Evolutionary conservation across 495 filamentous ascomycete species (phyloP).

Genomic region (Daldinia bambusicola): DNA sequence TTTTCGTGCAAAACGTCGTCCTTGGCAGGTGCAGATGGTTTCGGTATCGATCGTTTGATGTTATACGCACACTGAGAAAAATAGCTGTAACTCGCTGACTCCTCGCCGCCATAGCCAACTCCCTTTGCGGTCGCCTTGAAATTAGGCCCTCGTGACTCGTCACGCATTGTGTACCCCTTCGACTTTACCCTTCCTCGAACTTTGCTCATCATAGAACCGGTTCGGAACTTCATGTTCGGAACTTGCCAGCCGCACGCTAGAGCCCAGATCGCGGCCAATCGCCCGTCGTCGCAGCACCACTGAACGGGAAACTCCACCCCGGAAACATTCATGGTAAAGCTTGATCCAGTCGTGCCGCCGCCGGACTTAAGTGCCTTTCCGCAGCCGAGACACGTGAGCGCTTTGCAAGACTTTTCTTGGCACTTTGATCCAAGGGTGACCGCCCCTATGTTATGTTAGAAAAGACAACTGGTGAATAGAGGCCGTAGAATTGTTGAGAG

Average conservation of each 20-base stretch:
- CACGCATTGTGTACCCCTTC: neutral
- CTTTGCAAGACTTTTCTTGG: conserved; percentile 8
- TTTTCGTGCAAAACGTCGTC: neutral
- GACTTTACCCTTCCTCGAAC: conserved; percentile 15
- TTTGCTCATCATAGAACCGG: conserved; percentile 14
- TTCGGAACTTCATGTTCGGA: conserved; percentile 3
- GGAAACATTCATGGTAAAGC: neutral
- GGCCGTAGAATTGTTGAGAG: too few relatives aligned
- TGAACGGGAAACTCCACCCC: conserved; percentile 18
- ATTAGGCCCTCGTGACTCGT: neutral
- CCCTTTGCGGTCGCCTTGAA: conserved; percentile 20
- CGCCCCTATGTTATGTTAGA: conserved; percentile 21
- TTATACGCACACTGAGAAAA: neutral
- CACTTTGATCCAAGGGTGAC: conserved; percentile 26
- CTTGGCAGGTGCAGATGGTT: conserved; percentile 2
- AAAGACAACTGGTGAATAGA: neutral
- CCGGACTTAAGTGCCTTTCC: neutral
- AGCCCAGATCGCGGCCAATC: conserved; percentile 49
- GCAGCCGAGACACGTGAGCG: conserved; percentile 30
- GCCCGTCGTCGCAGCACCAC: conserved; percentile 51
- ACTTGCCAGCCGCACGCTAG: conserved; percentile 47
- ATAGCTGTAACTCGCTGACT: neutral
- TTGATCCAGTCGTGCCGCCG: too few relatives aligned
- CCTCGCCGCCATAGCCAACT: conserved; percentile 34
- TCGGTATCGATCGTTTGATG: neutral